phyloP scores from a whole-genome alignment of 129 eudicot species.

The Saposhnikovia divaricata region DNA sequence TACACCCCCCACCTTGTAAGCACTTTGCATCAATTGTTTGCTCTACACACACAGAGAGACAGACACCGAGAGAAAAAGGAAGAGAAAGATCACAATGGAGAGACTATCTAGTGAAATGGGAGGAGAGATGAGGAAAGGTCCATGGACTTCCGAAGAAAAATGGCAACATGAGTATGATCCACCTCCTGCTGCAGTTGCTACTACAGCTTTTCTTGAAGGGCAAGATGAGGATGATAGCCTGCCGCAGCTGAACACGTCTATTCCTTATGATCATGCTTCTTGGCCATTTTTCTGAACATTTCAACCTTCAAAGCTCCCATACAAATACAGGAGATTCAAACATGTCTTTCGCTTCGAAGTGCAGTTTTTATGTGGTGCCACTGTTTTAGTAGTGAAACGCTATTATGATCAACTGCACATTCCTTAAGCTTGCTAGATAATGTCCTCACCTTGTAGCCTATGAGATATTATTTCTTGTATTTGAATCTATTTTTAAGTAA shows the following conservation, averaged over 20 bases:
- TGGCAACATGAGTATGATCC: background rate
- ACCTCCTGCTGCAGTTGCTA: too few relatives aligned
- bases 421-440: background rate
- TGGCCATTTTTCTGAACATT: background rate
- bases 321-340: background rate
- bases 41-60: too few relatives aligned
- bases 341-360: background rate
- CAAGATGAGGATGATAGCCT: too few relatives aligned
- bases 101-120: constrained; percentile 1
- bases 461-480: background rate
- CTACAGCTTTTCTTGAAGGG: too few relatives aligned
- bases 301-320: background rate
- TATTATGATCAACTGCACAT: too few relatives aligned
- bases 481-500: too few relatives aligned
- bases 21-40: too few relatives aligned
- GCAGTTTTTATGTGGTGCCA: too few relatives aligned
- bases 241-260: too few relatives aligned
- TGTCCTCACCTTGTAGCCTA: background rate
- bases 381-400: background rate
- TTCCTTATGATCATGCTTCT: too few relatives aligned
- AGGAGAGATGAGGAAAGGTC: constrained; percentile 25
- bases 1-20: too few relatives aligned
- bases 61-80: too few relatives aligned
- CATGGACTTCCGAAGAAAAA: constrained; percentile 39
- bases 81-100: background rate